Percentiles rank a stretch among this genome's conserved stretches.
Conservation (phyloP, 257 asterid genomes). For the Verbascum thapsus region DNA sequence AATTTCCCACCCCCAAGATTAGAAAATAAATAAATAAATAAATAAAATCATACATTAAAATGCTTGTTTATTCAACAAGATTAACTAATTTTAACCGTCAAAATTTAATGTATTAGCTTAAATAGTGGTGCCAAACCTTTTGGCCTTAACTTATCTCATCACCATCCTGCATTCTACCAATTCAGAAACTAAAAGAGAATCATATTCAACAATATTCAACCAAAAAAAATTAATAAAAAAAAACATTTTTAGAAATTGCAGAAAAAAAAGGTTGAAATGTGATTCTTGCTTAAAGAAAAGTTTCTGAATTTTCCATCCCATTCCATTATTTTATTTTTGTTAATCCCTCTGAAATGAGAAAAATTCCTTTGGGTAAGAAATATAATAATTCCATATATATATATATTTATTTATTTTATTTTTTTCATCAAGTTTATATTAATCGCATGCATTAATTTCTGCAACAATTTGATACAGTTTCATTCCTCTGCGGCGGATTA, state of each 20-base stretch:
- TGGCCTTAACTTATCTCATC: slow-evolving; percentile 37
- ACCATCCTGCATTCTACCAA: slow-evolving; percentile 38
- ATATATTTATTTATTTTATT: too few species aligned
- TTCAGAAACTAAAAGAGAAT: slow-evolving; percentile 12
- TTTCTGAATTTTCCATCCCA: background rate
- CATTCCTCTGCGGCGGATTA: slow-evolving; percentile 60
- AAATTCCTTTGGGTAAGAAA: slow-evolving; percentile 38
- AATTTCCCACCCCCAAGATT: too few species aligned
- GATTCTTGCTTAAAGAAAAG: slow-evolving; percentile 14
- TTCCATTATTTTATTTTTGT: slow-evolving; percentile 5
- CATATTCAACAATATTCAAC: slow-evolving; percentile 19
- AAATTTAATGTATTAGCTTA: slow-evolving; percentile 34
- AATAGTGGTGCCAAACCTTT: slow-evolving; percentile 33
- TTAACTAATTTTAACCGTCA: slow-evolving; percentile 34
- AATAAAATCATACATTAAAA: background rate
- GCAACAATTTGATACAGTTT: slow-evolving; percentile 42
- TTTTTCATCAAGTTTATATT: too few species aligned
- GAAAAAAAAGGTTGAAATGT: background rate
- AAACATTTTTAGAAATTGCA: slow-evolving; percentile 22
- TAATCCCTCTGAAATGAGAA: slow-evolving; percentile 61
- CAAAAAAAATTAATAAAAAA: slow-evolving; percentile 6
- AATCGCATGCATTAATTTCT: slow-evolving; percentile 36
- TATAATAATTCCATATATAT: too few species aligned
- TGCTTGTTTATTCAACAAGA: background rate
- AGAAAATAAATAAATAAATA: background rate